phyloP scores from a whole-genome alignment of 225 moss, liverwort and hornwort species.

The Takakia lepidozioides region DNA sequence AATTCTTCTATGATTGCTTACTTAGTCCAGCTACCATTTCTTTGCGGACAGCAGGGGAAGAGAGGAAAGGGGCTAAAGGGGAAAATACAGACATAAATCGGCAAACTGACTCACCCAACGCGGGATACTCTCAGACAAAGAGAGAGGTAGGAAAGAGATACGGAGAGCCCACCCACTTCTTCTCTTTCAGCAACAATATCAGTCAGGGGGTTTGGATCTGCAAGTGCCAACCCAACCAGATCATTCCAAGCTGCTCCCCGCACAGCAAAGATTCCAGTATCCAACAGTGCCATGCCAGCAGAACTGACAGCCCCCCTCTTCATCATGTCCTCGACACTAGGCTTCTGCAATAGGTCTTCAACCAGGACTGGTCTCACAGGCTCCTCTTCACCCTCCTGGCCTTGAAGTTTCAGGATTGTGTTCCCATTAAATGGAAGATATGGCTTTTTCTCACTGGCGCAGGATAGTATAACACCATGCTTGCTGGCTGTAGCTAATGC shows the following conservation, averaged over 20 bases:
- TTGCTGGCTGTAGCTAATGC: constrained; percentile 43
- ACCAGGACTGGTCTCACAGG: constrained; percentile 23
- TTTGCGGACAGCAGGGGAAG: no score
- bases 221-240: constrained; percentile 41
- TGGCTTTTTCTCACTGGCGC: no score
- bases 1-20: no score
- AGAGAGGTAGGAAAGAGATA: neutral
- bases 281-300: constrained; percentile 44
- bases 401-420: no score
- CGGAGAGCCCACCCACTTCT: constrained; percentile 56
- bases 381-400: constrained; percentile 15
- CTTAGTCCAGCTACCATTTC: no score
- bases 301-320: constrained; percentile 41
- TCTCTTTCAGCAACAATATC: constrained; percentile 40
- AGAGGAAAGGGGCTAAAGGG: neutral
- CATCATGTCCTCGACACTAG: constrained; percentile 32
- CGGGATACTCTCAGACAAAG: neutral
- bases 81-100: neutral
- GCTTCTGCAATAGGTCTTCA: constrained; percentile 66
- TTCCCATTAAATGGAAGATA: no score
- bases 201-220: constrained; percentile 44
- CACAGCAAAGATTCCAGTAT: constrained; percentile 61
- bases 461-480: constrained; percentile 62
- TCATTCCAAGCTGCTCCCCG: constrained; percentile 46
- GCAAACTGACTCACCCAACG: neutral